phyloP scores from a whole-genome alignment of 805 yeast genomes.

The Yarrowia osloensis region DNA sequence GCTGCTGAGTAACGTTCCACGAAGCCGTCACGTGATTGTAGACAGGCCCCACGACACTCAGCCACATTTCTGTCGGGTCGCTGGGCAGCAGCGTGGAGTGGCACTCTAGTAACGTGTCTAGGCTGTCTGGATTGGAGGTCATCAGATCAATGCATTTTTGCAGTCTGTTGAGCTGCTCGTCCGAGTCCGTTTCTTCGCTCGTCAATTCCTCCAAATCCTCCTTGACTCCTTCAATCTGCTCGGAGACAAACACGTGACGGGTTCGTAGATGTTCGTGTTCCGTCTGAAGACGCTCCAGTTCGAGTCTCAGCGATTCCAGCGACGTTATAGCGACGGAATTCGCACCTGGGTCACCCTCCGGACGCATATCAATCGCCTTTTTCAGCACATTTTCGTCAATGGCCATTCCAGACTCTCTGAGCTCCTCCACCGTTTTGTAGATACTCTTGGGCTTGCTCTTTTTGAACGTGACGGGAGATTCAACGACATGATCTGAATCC shows the following conservation, averaged over 20 bases:
- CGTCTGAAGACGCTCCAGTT: constrained; percentile 1
- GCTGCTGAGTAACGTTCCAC: constrained; percentile 2
- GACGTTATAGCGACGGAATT: constrained; percentile 13
- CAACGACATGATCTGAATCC: not conserved
- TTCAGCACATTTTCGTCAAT: constrained; percentile 32
- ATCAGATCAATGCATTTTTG: constrained; percentile 6
- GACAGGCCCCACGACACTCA: not conserved
- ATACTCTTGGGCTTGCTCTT: constrained; percentile 34
- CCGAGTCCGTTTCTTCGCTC: not conserved
- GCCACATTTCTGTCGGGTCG: not conserved
- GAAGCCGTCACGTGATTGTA: not conserved
- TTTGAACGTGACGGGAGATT: constrained; percentile 3
- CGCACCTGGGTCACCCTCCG: not conserved
- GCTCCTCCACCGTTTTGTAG: constrained; percentile 39
- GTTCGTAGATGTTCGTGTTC: constrained; percentile 20
- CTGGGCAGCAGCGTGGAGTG: not conserved
- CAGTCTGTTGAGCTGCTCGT: not conserved
- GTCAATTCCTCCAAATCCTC: constrained; percentile 1
- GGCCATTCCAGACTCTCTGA: constrained; percentile 39
- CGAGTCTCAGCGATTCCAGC: constrained; percentile 10
- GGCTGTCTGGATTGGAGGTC: not conserved
- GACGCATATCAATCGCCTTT: constrained; percentile 15
- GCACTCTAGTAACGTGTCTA: not conserved
- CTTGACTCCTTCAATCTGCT: constrained; percentile 32
- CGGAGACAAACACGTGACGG: constrained; percentile 11